phyloP scores from a whole-genome alignment of 805 yeast genomes.

The Barnettozyma sp. region DNA sequence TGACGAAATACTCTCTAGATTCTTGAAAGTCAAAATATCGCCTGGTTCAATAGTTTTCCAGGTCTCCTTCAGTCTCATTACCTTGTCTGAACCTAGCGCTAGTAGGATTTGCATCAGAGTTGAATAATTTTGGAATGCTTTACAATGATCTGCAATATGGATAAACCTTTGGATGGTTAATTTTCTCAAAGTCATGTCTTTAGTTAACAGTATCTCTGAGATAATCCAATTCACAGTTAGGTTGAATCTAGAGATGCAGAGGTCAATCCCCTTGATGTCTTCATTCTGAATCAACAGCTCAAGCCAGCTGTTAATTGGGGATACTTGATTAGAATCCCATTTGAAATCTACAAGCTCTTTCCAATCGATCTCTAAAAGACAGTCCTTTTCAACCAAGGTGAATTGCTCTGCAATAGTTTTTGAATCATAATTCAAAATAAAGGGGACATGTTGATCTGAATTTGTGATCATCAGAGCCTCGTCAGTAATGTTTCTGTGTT shows the following conservation, averaged over 20 bases:
- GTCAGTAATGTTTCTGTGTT: conserved; percentile 19
- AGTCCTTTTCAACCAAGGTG: conserved; percentile 81
- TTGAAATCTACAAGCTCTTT: conserved; percentile 71
- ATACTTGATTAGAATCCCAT: conserved; percentile 56
- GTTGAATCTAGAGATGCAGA: conserved; percentile 81
- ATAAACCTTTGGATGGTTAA: conserved; percentile 78
- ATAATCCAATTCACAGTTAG: conserved; percentile 87
- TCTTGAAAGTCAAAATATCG: conserved; percentile 60
- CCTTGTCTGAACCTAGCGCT: conserved; percentile 64
- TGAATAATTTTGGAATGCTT: conserved; percentile 68
- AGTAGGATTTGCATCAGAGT: conserved; percentile 82
- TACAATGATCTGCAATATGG: conserved; percentile 75
- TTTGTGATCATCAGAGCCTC: conserved; percentile 22
- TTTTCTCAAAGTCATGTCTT: conserved; percentile 49
- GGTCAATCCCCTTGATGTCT: conserved; percentile 63
- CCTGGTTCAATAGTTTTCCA: conserved; percentile 72
- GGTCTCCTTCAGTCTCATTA: conserved; percentile 55
- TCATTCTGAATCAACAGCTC: conserved; percentile 56
- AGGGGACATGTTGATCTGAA: conserved; percentile 64
- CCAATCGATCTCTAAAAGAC: conserved; percentile 86
- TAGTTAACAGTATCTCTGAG: conserved; percentile 76
- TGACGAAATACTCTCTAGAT: conserved; percentile 63
- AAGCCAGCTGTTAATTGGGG: conserved; percentile 78
- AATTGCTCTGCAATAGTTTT: conserved; percentile 67
- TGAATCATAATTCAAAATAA: conserved; percentile 68